A percentile compares a stretch with the other conserved stretches of the same genome.
phyloP scores from a whole-genome alignment of 345 rosid genomes.

The Noccaea bulbosa region DNA sequence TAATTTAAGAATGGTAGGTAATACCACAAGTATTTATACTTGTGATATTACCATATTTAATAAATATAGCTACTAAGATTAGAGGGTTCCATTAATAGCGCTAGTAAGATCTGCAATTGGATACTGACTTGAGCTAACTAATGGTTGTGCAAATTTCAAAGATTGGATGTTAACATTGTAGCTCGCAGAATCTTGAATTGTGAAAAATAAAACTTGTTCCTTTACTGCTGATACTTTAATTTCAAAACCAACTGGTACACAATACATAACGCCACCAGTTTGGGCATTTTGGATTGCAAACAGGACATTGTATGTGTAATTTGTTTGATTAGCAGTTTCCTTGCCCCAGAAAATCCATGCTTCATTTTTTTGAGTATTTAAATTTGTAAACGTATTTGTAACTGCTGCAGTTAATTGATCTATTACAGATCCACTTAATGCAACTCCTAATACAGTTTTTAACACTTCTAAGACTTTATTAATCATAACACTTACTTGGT shows the following conservation, averaged over 20 bases:
- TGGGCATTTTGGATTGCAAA: constrained; percentile 1
- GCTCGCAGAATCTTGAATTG: constrained; percentile 1
- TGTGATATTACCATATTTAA: not conserved
- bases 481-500: constrained; percentile 1
- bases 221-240: not conserved
- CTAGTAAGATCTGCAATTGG: constrained; percentile 1
- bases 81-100: constrained; percentile 1
- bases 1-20: not conserved
- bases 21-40: not conserved
- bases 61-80: not conserved
- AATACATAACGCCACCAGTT: constrained; percentile 1
- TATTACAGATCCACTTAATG: constrained; percentile 1
- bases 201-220: not conserved
- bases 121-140: constrained; percentile 1
- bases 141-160: constrained; percentile 1
- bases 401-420: constrained; percentile 1
- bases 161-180: constrained; percentile 1
- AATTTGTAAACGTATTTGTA: not conserved
- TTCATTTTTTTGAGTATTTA: not conserved
- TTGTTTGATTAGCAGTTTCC: constrained; percentile 1
- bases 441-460: constrained; percentile 1
- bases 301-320: constrained; percentile 1
- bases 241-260: constrained; percentile 1
- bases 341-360: constrained; percentile 1
- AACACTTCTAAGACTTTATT: not conserved